Conservation (phyloP, 192 early-diverging fungal genomes). For the Umbelopsis sp. region DNA sequence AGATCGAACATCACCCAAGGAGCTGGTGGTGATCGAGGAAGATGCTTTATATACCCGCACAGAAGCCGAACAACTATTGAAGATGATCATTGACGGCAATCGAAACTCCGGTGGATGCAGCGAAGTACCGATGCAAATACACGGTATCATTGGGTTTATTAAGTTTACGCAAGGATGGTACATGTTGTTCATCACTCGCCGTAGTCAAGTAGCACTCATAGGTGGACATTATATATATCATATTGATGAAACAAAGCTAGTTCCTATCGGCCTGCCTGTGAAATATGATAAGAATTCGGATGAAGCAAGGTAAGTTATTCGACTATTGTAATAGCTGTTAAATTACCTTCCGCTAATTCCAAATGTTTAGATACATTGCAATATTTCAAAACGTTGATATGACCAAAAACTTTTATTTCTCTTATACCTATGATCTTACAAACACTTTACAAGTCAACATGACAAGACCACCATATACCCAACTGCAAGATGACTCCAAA, state of each 20-base stretch:
- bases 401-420: constrained; percentile 97
- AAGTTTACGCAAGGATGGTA: constrained; percentile 93
- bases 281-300: constrained; percentile 75
- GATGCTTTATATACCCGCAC: constrained; percentile 72
- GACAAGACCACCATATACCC: constrained; percentile 46
- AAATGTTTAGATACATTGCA: constrained; percentile 58
- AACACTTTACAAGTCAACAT: constrained; percentile 88
- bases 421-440: constrained; percentile 96
- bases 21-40: constrained; percentile 80
- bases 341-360: background rate
- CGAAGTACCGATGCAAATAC: constrained; percentile 60
- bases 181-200: constrained; percentile 81
- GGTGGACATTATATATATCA: constrained; percentile 97
- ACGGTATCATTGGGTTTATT: constrained; percentile 87
- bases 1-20: constrained; percentile 71
- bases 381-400: constrained; percentile 93
- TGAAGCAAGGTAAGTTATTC: constrained; percentile 55
- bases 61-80: constrained; percentile 71
- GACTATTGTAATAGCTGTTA: background rate
- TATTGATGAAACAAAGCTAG: constrained; percentile 84
- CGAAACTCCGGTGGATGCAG: constrained; percentile 71
- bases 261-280: constrained; percentile 65
- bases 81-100: constrained; percentile 82
- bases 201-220: constrained; percentile 85
- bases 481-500: background rate